These are phyloP conservation scores for Datura wrightii DNA, from an alignment of 257 asterid species.

Conservation along the genomic window DNA sequence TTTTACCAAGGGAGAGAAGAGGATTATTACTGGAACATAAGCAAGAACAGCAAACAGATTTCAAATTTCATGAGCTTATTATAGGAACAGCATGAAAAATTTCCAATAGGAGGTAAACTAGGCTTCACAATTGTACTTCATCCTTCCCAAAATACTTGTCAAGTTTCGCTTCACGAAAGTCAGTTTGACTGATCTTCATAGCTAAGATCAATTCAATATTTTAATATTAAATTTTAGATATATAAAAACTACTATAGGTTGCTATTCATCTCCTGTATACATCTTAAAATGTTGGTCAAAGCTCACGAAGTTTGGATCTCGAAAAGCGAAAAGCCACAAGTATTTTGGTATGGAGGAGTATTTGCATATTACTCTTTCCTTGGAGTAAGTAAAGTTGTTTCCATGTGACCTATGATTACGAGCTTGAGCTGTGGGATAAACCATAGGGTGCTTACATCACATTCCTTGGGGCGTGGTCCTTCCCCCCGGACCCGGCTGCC, in stretches of 20 bases:
- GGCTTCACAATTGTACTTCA: not conserved
- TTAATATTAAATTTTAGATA: not conserved
- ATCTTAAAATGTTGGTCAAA: not conserved
- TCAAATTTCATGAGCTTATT: not conserved
- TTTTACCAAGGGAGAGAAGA: too few relatives aligned
- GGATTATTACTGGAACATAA: not conserved
- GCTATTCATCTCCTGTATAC: not conserved
- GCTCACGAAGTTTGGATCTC: not conserved
- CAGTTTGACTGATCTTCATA: not conserved
- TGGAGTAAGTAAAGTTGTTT: not conserved
- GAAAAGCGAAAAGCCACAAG: not conserved
- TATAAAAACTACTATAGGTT: not conserved
- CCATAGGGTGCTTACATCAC: not conserved
- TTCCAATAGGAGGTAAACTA: slow-evolving; percentile 54
- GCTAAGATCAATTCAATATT: not conserved
- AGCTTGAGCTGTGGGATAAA: not conserved
- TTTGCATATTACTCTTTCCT: not conserved
- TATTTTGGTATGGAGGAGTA: not conserved
- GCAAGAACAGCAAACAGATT: not conserved
- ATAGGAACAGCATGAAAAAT: slow-evolving; percentile 40
- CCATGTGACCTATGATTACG: not conserved
- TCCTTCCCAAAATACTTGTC: not conserved
- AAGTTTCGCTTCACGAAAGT: not conserved
- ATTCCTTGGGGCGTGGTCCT: not conserved
- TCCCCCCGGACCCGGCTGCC: not conserved